Evolutionary conservation across 768 basidiomycete genomes (phyloP), one percentile per base, ranked within the genome.

Genomic region (Glaciozyma antarctica): DNA sequence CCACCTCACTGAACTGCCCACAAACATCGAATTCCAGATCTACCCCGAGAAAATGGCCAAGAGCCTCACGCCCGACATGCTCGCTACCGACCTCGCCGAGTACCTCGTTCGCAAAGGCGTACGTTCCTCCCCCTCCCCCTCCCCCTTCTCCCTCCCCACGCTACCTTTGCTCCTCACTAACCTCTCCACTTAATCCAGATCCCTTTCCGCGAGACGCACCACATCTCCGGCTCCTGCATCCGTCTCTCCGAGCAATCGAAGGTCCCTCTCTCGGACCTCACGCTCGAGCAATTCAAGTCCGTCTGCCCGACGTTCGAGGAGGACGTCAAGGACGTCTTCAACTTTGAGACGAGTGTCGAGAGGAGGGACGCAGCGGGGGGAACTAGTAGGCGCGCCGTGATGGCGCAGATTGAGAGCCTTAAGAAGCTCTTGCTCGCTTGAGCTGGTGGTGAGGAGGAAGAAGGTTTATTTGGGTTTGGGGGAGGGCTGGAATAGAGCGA

Each of bases 31-130:
- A 41, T 41, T 28, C 16, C 71, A 95, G 91, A 86, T 95, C 53
- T 85, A 95, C 75, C 84, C 82, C 2, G 83, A 90, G 44, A 93
- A 86, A 80, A 99, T 99, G 95, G 82, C 81, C 45, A 80, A 82
- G 65, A 90, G 92, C 1, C 78, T 98, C 73, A 97, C 94, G 13
- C 92, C 90, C 87, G 95, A 99, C 77, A 88, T 98, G 65, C 86
- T 99, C 57, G 95, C 95, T 7, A 99, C 95, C n/a, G 95, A 99
- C 74, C 79, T 99, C 32, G 95, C 95, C 13, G 94, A 99, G 76
- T 98, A 99, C 77, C 87, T 99, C 48, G 95, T 99, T 67, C 88
- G 93, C 72, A 97, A 95, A 81, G 94, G 95, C 69, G 94, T 95
- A 77, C 71, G 88, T 82, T 1, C 4, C 43, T 26, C 30, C 16